These are phyloP conservation scores for Neurospora cerealis DNA, from an alignment of 495 filamentous ascomycete genomes.

Conservation along the genomic window DNA sequence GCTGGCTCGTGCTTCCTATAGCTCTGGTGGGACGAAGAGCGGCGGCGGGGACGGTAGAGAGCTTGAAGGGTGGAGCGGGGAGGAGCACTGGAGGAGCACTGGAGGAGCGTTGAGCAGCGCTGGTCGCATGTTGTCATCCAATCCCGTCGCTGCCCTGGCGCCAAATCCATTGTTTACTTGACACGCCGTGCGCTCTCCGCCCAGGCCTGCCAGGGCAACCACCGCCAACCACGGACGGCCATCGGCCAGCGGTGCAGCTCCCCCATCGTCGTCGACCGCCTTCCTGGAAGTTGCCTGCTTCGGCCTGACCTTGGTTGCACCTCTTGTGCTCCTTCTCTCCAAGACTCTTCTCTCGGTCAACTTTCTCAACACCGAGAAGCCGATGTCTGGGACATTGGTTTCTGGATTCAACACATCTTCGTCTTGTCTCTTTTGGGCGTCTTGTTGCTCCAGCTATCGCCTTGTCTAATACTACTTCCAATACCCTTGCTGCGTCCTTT, in stretches of 20 bases:
- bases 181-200: neutral
- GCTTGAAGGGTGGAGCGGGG: neutral
- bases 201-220: neutral
- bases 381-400: neutral
- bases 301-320: neutral
- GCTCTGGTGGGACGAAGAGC: neutral
- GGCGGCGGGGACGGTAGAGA: neutral
- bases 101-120: neutral
- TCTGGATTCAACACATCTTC: neutral
- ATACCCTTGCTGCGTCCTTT: neutral
- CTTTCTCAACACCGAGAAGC: neutral
- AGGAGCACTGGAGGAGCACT: neutral
- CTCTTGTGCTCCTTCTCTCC: neutral
- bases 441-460: neutral
- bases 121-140: neutral
- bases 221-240: neutral
- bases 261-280: neutral
- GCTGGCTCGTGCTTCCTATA: neutral
- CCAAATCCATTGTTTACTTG: neutral
- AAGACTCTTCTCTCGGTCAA: neutral
- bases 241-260: neutral
- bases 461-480: neutral
- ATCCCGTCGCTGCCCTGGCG: neutral
- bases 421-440: neutral
- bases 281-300: neutral